phyloP scores from a whole-genome alignment of 257 asterid genomes.

The Ehretia macrophylla region DNA sequence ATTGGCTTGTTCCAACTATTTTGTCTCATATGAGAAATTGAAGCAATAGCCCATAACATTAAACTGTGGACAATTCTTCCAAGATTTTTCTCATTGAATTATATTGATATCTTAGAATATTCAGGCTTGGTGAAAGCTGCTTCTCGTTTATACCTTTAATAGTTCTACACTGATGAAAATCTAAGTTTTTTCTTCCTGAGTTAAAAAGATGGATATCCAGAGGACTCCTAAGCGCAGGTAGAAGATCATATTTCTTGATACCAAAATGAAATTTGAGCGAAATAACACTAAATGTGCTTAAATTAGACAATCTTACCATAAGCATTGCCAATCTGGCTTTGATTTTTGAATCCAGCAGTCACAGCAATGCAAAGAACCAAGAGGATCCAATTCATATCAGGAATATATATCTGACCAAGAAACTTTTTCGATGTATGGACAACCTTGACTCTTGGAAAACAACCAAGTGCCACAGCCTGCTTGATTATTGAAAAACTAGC shows the following conservation, averaged over 20 bases:
- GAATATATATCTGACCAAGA: constrained; percentile 87
- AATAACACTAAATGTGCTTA: not conserved
- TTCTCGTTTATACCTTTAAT: no score
- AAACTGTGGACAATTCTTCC: no score
- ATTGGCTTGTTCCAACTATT: no score
- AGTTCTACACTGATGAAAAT: no score
- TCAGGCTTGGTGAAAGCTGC: no score
- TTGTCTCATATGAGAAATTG: no score
- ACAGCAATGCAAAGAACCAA: constrained; percentile 95
- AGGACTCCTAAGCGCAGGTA: no score
- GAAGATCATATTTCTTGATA: not conserved
- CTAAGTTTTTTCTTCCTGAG: not conserved
- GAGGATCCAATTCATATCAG: constrained; percentile 95
- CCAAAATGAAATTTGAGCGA: not conserved
- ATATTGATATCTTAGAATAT: no score
- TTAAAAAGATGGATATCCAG: no score
- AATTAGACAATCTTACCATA: constrained; percentile 50
- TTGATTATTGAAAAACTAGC: constrained; percentile 94
- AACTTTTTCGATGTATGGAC: constrained; percentile 91
- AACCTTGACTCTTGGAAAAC: constrained; percentile 95
- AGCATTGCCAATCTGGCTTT: constrained; percentile 96
- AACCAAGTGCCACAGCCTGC: constrained; percentile 94
- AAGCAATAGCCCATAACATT: no score
- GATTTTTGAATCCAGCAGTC: constrained; percentile 92
- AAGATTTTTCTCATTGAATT: no score